These are phyloP conservation scores for Alternaria sp. DNA, from an alignment of 2,329 filamentous ascomycete species.

Conservation along the genomic window DNA sequence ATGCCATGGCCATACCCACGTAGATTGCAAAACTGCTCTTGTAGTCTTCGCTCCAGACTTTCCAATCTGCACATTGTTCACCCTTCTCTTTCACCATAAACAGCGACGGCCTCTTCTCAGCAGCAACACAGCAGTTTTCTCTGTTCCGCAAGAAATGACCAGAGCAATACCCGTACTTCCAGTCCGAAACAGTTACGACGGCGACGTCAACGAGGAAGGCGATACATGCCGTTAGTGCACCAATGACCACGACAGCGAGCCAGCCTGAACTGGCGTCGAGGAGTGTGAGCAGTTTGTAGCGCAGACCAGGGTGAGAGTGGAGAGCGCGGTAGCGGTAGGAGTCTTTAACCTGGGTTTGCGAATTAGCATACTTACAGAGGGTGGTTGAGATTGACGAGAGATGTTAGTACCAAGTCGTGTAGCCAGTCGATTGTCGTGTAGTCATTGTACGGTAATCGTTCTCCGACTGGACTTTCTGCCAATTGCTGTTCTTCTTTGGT, in stretches of 20 bases:
- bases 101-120: constrained; percentile 22
- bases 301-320: constrained; percentile 52
- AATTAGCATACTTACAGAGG: constrained; percentile 7
- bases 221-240: constrained; percentile 61
- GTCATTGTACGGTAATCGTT: constrained; percentile 65
- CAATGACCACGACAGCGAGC: constrained; percentile 62
- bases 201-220: constrained; percentile 63
- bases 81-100: not conserved
- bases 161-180: constrained; percentile 64
- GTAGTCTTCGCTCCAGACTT: constrained; percentile 53
- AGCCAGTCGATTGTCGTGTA: constrained; percentile 69
- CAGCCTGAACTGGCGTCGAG: constrained; percentile 63
- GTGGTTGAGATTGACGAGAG: too few species aligned
- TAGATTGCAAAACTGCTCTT: constrained; percentile 56
- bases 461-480: constrained; percentile 56
- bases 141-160: constrained; percentile 54
- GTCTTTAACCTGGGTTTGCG: constrained; percentile 57
- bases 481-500: constrained; percentile 59
- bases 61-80: constrained; percentile 51
- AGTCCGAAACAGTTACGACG: constrained; percentile 62
- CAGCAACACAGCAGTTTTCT: constrained; percentile 57
- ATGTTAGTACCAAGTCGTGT: constrained; percentile 58
- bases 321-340: constrained; percentile 60
- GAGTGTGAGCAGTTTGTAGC: constrained; percentile 46
- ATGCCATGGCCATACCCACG: constrained; percentile 56